These are phyloP conservation scores for Globisporangium mamillatum DNA, from an alignment of 352 stramenopile species.

Conservation along the genomic window DNA sequence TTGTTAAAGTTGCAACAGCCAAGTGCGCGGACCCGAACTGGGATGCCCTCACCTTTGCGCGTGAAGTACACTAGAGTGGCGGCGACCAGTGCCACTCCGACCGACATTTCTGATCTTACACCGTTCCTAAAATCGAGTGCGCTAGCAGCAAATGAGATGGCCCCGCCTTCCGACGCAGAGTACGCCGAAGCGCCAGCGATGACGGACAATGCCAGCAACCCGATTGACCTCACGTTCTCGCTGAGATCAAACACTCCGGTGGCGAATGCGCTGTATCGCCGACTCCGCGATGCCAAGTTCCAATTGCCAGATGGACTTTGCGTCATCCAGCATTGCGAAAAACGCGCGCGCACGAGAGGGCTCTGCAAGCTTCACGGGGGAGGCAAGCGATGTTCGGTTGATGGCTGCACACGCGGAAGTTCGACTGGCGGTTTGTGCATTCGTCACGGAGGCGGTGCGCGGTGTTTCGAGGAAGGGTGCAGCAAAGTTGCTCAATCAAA, in stretches of 20 bases:
- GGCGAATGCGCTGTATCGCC: background rate
- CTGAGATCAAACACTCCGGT: background rate
- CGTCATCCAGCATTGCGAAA: background rate
- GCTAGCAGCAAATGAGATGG: no score
- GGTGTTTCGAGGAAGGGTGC: background rate
- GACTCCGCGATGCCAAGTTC: conserved; percentile 3
- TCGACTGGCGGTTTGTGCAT: background rate
- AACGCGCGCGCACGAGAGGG: background rate
- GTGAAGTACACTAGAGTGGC: no score
- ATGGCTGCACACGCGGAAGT: background rate
- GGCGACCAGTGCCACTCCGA: no score
- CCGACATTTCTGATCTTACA: no score
- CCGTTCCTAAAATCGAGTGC: no score
- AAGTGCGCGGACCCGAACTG: no score
- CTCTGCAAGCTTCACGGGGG: conserved; percentile 3
- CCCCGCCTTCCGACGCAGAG: no score
- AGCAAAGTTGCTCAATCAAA: conserved; percentile 45
- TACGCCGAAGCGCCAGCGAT: no score
- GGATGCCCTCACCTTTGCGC: no score
- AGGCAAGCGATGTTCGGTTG: background rate
- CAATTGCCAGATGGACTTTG: background rate
- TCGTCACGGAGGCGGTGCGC: background rate
- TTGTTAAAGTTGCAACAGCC: no score
- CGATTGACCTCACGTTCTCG: background rate
- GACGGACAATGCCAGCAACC: background rate